Conservation (phyloP, 495 filamentous ascomycete species). For the Aspergillus olivimuriae region DNA sequence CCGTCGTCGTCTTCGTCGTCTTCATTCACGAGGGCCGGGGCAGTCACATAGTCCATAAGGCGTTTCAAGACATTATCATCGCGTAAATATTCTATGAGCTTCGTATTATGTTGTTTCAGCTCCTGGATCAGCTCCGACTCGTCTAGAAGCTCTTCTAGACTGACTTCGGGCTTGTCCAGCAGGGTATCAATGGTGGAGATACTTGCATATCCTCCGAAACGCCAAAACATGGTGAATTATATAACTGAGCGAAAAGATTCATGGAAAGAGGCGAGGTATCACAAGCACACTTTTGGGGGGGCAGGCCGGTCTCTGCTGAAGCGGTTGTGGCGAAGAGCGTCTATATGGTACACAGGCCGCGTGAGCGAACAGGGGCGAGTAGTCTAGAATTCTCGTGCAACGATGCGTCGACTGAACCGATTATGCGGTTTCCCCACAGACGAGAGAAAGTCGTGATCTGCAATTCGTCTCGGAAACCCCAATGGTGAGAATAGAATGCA, state of each 20-base stretch:
- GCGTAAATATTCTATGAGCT: slow-evolving; percentile 92
- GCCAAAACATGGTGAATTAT: slow-evolving; percentile 88
- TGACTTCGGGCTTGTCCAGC: slow-evolving; percentile 90
- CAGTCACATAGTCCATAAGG: slow-evolving; percentile 86
- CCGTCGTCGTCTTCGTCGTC: slow-evolving; percentile 58
- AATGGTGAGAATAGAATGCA: slow-evolving; percentile 4
- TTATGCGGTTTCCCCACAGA: no score
- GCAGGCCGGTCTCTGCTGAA: slow-evolving; percentile 14
- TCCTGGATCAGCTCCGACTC: slow-evolving; percentile 95
- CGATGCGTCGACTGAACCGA: no score
- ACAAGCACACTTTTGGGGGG: slow-evolving; percentile 12
- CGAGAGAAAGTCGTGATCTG: slow-evolving; percentile 7
- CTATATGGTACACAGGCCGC: slow-evolving; percentile 27
- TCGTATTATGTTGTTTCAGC: slow-evolving; percentile 95
- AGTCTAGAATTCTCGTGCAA: slow-evolving; percentile 8
- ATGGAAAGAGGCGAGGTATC: slow-evolving; percentile 28
- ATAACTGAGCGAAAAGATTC: slow-evolving; percentile 33
- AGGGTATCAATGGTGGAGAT: slow-evolving; percentile 93
- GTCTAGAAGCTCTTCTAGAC: slow-evolving; percentile 91
- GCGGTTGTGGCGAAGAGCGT: slow-evolving; percentile 21
- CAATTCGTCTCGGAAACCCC: slow-evolving; percentile 6
- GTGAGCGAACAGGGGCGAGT: slow-evolving; percentile 5
- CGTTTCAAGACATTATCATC: slow-evolving; percentile 80
- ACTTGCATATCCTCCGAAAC: slow-evolving; percentile 96
- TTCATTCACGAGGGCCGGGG: slow-evolving; percentile 58